These are phyloP conservation scores for Phytophthora foliorum DNA, from an alignment of 352 stramenopile genomes.

Conservation along the genomic window DNA sequence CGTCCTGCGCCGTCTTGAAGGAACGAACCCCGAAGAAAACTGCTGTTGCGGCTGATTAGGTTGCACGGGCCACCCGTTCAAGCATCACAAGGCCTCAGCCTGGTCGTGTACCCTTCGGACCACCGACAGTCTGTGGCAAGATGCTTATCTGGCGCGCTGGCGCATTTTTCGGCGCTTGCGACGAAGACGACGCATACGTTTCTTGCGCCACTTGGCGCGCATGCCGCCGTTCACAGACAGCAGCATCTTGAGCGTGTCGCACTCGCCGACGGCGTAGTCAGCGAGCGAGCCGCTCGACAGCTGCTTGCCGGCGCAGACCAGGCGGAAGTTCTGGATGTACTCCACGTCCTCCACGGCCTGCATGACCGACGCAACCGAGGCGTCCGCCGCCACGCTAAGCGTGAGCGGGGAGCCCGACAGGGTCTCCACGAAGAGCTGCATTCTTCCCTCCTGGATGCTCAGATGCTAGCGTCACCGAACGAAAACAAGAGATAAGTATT, in stretches of 20 bases:
- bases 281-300: constrained; percentile 88
- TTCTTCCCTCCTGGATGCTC: constrained; percentile 94
- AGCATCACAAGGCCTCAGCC: constrained; percentile 14
- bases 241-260: constrained; percentile 93
- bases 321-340: constrained; percentile 95
- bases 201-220: constrained; percentile 98
- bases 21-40: constrained; percentile 16
- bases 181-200: constrained; percentile 98
- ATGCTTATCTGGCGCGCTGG: constrained; percentile 97
- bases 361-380: constrained; percentile 94
- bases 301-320: constrained; percentile 89
- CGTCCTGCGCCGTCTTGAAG: constrained; percentile 10
- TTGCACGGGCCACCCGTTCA: constrained; percentile 17
- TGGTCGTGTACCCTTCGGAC: constrained; percentile 1
- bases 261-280: constrained; percentile 93
- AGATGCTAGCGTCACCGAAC: constrained; percentile 65
- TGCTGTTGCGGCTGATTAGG: constrained; percentile 30
- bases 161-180: constrained; percentile 99
- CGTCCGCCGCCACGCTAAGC: constrained; percentile 83
- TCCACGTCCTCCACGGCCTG: constrained; percentile 95
- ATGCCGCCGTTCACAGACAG: constrained; percentile 95
- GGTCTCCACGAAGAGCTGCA: constrained; percentile 97
- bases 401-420: constrained; percentile 87
- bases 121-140: constrained; percentile 18
- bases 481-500: constrained; percentile 8